Conservation (phyloP, 2,329 filamentous ascomycete genomes). For the Dactylonectria estremocensis region DNA sequence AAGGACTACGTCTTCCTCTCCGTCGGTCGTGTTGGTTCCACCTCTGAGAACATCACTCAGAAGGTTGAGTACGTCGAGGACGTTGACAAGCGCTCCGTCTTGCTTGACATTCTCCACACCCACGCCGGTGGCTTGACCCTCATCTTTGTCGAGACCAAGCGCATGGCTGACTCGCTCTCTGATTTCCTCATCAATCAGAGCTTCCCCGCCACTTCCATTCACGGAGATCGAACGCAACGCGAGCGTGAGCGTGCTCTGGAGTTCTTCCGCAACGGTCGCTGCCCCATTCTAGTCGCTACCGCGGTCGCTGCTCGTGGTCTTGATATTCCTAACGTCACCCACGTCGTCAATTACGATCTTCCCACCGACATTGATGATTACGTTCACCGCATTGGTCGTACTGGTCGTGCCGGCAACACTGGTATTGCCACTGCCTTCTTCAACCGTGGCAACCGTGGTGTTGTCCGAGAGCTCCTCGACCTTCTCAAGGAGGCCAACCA, state of each 20-base stretch:
- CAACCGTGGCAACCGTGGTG: slow-evolving; percentile 99
- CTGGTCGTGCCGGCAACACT: slow-evolving; percentile 98
- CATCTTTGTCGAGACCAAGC: slow-evolving; percentile 99
- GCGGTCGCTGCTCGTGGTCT: slow-evolving; percentile 93
- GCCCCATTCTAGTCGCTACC: slow-evolving; percentile 96
- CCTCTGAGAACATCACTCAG: slow-evolving; percentile 99
- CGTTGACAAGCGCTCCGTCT: slow-evolving; percentile 95
- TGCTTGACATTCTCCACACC: slow-evolving; percentile 97
- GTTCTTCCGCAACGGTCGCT: slow-evolving; percentile 96
- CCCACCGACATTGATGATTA: slow-evolving; percentile 99
- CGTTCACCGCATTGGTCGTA: slow-evolving; percentile 99
- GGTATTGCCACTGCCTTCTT: slow-evolving; percentile 99
- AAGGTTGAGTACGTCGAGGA: slow-evolving; percentile 99
- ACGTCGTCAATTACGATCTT: slow-evolving; percentile 99
- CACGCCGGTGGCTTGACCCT: slow-evolving; percentile 91
- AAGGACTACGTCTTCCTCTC: slow-evolving; percentile 99
- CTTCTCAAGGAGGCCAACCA: slow-evolving; percentile 99
- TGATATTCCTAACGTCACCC: slow-evolving; percentile 96
- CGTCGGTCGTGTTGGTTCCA: slow-evolving; percentile 97
- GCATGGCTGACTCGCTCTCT: slow-evolving; percentile 97
- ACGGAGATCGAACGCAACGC: slow-evolving; percentile 98
- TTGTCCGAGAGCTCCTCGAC: slow-evolving; percentile 97
- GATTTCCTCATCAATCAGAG: slow-evolving; percentile 99
- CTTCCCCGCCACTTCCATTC: slow-evolving; percentile 98
- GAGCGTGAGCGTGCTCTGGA: slow-evolving; percentile 98